Evolutionary conservation across 257 asterid genomes (phyloP), one percentile per base, ranked within the genome.

Genomic region (Coffea eugenioides): DNA sequence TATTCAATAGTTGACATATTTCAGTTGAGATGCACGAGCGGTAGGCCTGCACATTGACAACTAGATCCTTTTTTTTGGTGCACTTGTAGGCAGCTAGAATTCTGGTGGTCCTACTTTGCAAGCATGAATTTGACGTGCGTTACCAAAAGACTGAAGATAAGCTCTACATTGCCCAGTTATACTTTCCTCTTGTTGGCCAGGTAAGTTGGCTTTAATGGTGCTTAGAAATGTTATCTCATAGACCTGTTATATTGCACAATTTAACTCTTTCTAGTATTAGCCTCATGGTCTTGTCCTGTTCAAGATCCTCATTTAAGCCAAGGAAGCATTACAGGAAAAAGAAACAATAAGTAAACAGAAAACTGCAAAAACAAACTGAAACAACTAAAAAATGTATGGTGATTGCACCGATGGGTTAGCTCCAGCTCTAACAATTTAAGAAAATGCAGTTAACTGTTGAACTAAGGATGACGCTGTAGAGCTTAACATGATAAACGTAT

Each of bases 111-210:
- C 89, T 96, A 59, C 86, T 96, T 88, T 94, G 97, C 91, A 96
- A 96, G 91, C 99, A 96, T 79, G 98, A 96, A 89, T 94, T 91
- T 83, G 98, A 96, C 83, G 85, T 87, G 48, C 99, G 98, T 82
- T 96, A 96, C 90, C 99, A 96, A 81, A 96, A 94, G 94, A 91
- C 88, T 80, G 99, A 96, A 87, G 99, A 96, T 88, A 96, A 96
- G 88, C 91, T 96, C 77, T 96, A 95, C 80, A 96, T 94, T 84
- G 99, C 99, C 74, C 99, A 96, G 83, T 83, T 96, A 81, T 96
- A 96, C 81, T 94, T 96, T 80, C 99, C 99, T 43, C 92, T 96
- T 74, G 96, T 94, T 39, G 98, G 97, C 82, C 99, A 96, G 99
- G 99, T 96, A 66, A 41, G 83, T 81, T 69, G 68, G 73, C 68